Evolutionary conservation across 345 rosid genomes (phyloP), one percentile per base, ranked within the genome.

Genomic region (Linum lewisii): DNA sequence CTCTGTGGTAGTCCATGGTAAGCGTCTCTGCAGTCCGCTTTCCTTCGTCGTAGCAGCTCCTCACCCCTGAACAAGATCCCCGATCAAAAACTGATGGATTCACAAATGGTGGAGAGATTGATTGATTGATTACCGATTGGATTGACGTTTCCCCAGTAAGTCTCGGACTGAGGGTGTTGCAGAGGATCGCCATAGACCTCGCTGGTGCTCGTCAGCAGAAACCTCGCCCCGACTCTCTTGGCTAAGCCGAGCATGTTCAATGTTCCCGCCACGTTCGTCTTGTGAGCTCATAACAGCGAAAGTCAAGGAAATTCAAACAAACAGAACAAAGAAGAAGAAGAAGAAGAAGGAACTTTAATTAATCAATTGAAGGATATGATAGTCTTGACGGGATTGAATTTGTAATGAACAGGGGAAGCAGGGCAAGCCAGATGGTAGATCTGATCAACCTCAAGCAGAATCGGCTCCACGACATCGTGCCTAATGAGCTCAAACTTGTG

Each of bases 361-460:
- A 29, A 29, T 29, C 34, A 3, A 29, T 29, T 29, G 34, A 52
- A 84, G 95, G 95, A 86, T 84, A 86, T 84, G 77, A 85, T 88
- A 24, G 96, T 88, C 68, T 88, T 88, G 81, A 85, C 85, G 18
- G 96, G 96, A 66, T 85, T 88, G 80, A 79, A 88, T 67, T 88
- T 88, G 84, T 88, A 88, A 54, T 85, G 96, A 8, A 88, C 96
- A 26, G 93, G 96, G 2, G 96, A 83, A 14, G 93, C 93, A 51
- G 96, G 96, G 64, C 96, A 88, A 34, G 96, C 93, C 72, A 85
- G 63, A 59, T 88, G 96, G 67, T 88, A 88, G 85, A 88, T 88
- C 86, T 85, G 96, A 75, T 88, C 96, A 25, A 88, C 93, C 66
- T 88, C 96, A 24, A 88, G 68, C 2, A 88, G 79, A 37, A 88